Evolutionary conservation across 768 basidiomycete genomes (phyloP).

Genomic region (Mycena chlorophos): DNA sequence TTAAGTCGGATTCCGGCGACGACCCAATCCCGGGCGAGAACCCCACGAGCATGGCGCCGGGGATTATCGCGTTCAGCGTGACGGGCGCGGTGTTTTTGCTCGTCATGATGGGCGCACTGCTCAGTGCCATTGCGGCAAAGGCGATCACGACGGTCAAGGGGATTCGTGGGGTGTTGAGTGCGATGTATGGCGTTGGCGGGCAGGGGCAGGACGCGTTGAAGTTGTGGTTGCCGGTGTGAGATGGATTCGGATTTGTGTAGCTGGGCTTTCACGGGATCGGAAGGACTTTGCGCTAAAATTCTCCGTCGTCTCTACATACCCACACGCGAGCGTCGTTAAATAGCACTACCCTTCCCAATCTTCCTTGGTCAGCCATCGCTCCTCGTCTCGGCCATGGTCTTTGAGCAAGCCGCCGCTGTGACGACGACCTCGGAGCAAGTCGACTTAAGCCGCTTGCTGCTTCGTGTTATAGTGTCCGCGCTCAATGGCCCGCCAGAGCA

Average conservation of each 20-base stretch:
- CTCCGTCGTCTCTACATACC: too few relatives aligned
- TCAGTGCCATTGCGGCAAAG: constrained; percentile 5
- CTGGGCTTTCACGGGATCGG: too few relatives aligned
- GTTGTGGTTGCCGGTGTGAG: constrained; percentile 12
- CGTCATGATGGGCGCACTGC: neutral
- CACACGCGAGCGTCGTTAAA: too few relatives aligned
- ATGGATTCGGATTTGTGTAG: too few relatives aligned
- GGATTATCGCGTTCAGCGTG: constrained; percentile 16
- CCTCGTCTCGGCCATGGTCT: too few relatives aligned
- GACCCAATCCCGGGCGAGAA: constrained; percentile 7
- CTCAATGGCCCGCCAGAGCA: neutral
- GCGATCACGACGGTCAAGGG: constrained; percentile 12
- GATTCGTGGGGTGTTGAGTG: constrained; percentile 4
- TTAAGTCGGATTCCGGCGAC: neutral
- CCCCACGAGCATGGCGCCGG: neutral
- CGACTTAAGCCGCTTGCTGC: neutral
- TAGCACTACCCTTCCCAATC: too few relatives aligned
- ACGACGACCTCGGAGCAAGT: too few relatives aligned
- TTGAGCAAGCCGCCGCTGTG: too few relatives aligned
- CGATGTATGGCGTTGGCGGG: constrained; percentile 4
- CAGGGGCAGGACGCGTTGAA: constrained; percentile 12
- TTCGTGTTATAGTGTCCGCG: too few relatives aligned
- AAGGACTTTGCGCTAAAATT: too few relatives aligned
- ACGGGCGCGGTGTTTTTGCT: constrained; percentile 13
- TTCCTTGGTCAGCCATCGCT: too few relatives aligned